Conservation (phyloP, 192 early-diverging fungal species). For the Linderina pennispora region DNA sequence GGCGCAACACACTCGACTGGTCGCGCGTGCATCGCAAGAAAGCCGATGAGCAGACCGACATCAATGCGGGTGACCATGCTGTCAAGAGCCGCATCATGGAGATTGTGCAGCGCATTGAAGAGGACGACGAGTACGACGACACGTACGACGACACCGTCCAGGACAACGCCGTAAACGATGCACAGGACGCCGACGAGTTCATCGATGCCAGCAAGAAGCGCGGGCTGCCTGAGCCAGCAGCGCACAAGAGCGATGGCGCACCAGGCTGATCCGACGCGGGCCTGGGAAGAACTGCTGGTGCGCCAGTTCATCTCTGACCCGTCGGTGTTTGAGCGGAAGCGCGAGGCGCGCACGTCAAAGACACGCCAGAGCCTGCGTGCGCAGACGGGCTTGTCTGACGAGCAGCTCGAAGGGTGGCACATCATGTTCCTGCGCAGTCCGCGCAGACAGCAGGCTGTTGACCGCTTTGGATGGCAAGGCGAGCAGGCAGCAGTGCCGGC, state of each 20-base stretch:
- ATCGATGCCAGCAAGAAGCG: not conserved
- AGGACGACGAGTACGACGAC: constrained; percentile 91
- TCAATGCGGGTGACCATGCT: constrained; percentile 8
- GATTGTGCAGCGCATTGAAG: constrained; percentile 45
- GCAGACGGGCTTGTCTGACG: constrained; percentile 72
- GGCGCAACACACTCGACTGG: constrained; percentile 54
- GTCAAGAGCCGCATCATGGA: constrained; percentile 36
- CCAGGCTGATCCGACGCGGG: constrained; percentile 49
- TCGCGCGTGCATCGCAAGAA: constrained; percentile 69
- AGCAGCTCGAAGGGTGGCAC: constrained; percentile 92
- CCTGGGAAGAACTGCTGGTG: constrained; percentile 60
- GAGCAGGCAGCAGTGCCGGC: constrained; percentile 29
- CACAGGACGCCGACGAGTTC: constrained; percentile 45
- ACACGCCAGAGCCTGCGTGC: constrained; percentile 54
- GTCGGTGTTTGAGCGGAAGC: constrained; percentile 58
- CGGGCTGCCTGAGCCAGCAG: constrained; percentile 1
- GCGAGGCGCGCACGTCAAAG: constrained; percentile 53
- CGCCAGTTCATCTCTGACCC: constrained; percentile 52
- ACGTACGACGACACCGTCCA: constrained; percentile 76
- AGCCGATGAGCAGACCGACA: constrained; percentile 10
- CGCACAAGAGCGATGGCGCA: not conserved
- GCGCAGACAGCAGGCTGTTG: constrained; percentile 53
- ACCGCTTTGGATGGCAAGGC: constrained; percentile 55
- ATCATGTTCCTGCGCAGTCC: constrained; percentile 82
- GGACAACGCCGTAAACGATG: constrained; percentile 55